Base-by-base conservation (phyloP, 2,329 filamentous ascomycete species). In the Cytospora schulzeri region DNA sequence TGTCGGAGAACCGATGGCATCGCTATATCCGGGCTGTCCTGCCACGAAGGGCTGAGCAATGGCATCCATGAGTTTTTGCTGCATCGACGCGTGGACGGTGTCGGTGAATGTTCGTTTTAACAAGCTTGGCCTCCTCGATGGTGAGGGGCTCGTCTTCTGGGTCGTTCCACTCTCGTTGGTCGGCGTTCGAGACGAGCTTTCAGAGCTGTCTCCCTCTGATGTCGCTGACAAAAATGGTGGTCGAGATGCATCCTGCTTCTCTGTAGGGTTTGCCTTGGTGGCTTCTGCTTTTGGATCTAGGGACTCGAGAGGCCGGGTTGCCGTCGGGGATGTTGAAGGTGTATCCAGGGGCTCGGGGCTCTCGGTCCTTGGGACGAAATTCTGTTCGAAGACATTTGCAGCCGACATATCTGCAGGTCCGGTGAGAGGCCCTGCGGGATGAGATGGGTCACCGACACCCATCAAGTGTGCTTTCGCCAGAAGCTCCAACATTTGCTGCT, bases 21-120 rank as follows among this genome's bases (percentile, higher is more conserved):
- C 77, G 4, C 73, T 69, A 58, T 74, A 75, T 24, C 66, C 70
- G 8, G 72, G 65, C 45, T 86, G 83, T n/a, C 74, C 75, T 14
- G 85, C 79, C 29, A 88, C 79, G 74, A 92, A 97, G 19, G 94
- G 93, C 74, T 93, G 89, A 28, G 92, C 88, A 76, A 97, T 82
- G 58, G 90, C 89, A 72, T 98, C 93, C 71, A 94, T 86, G 54
- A 97, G 86, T 77, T 90, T 94, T 71, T 90, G 89, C 76, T 96
- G 91, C 68, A 96, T 79, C 22, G 88, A 88, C 31, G 91, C 83
- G 22, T 91, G 85, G 60, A 86, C 85, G 26, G 91, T 86, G 75
- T 98, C 94, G 19, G 94, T 98, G 77, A 91, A 90, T 22, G 94
- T 96, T 72, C 94, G 87, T 78, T 93, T 96, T 68, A 97, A 77